Evolutionary conservation across 495 filamentous ascomycete genomes (phyloP).

Genomic region (Podospora pseudoanserina): DNA sequence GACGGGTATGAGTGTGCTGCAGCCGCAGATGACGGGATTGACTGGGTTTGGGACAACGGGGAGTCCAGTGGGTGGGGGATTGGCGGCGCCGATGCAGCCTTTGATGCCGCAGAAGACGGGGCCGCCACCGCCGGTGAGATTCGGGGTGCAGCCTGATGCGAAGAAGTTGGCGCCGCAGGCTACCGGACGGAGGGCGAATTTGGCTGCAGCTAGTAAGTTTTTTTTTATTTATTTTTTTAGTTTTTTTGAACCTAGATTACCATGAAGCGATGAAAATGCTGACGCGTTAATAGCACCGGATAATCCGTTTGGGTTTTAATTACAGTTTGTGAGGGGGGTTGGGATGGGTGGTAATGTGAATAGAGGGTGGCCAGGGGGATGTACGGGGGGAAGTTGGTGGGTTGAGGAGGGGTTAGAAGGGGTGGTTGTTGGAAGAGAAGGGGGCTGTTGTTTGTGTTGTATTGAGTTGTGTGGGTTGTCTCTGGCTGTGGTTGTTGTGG

Average conservation of each 20-base stretch:
- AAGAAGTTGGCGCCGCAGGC: slow-evolving; percentile 84
- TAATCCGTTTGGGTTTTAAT: slow-evolving; percentile 28
- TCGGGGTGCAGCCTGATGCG: slow-evolving; percentile 67
- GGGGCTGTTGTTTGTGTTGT: background rate
- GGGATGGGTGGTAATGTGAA: background rate
- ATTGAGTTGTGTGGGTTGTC: background rate
- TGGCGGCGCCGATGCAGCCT: slow-evolving; percentile 36
- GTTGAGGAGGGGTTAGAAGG: background rate
- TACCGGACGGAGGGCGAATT: slow-evolving; percentile 84
- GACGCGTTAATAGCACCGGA: slow-evolving; percentile 20
- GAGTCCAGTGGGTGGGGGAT: background rate
- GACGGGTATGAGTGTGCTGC: slow-evolving; percentile 49
- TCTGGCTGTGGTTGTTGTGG: background rate
- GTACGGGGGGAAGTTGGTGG: background rate
- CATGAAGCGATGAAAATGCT: background rate
- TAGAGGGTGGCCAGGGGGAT: background rate
- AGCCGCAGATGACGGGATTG: slow-evolving; percentile 54
- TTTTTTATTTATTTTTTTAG: slow-evolving; percentile 14
- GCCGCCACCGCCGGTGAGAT: slow-evolving; percentile 83
- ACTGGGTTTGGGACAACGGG: slow-evolving; percentile 10
- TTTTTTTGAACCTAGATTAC: background rate
- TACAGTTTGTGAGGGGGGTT: background rate
- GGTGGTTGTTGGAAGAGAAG: too few species aligned
- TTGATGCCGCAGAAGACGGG: slow-evolving; percentile 88
- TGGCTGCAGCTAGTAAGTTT: slow-evolving; percentile 92